Conservation (phyloP, 1,284 basidiomycete species). For the Malassezia globosa region DNA sequence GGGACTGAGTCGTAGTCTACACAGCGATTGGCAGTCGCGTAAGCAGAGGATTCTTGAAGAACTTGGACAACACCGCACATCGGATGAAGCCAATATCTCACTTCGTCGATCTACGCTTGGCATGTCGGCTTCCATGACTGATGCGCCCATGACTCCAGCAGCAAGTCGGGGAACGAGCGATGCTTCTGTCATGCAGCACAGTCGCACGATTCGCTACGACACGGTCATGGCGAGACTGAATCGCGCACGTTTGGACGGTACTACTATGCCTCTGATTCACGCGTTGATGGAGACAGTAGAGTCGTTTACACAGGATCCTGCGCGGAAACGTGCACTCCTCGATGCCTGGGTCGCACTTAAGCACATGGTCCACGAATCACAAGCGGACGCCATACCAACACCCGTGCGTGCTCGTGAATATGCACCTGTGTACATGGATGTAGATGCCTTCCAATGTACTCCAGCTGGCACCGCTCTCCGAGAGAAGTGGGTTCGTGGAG, state of each 20-base stretch:
- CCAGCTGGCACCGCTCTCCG: slow-evolving; percentile 34
- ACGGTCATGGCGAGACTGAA: slow-evolving; percentile 36
- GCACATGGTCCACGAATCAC: slow-evolving; percentile 50
- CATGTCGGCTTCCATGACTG: neutral
- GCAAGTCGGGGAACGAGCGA: too few species aligned
- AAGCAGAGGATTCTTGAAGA: slow-evolving; percentile 84
- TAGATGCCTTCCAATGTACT: slow-evolving; percentile 14
- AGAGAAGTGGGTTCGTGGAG: slow-evolving; percentile 59
- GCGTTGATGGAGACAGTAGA: slow-evolving; percentile 34
- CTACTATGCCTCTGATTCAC: slow-evolving; percentile 26
- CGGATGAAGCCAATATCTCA: slow-evolving; percentile 12
- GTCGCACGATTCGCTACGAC: slow-evolving; percentile 41
- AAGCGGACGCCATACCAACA: slow-evolving; percentile 39
- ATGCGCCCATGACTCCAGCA: slow-evolving; percentile 1
- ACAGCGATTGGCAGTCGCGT: slow-evolving; percentile 75
- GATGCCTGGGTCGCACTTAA: slow-evolving; percentile 49
- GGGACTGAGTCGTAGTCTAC: slow-evolving; percentile 62
- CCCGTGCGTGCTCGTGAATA: slow-evolving; percentile 50
- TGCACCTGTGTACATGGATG: slow-evolving; percentile 49
- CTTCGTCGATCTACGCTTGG: slow-evolving; percentile 3
- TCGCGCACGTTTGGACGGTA: slow-evolving; percentile 30
- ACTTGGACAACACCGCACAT: slow-evolving; percentile 53
- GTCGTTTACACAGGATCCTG: slow-evolving; percentile 20
- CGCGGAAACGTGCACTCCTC: slow-evolving; percentile 45
- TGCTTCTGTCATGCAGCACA: slow-evolving; percentile 28